Evolutionary conservation across 495 filamentous ascomycete species (phyloP).

Genomic region (Niebla homalea): DNA sequence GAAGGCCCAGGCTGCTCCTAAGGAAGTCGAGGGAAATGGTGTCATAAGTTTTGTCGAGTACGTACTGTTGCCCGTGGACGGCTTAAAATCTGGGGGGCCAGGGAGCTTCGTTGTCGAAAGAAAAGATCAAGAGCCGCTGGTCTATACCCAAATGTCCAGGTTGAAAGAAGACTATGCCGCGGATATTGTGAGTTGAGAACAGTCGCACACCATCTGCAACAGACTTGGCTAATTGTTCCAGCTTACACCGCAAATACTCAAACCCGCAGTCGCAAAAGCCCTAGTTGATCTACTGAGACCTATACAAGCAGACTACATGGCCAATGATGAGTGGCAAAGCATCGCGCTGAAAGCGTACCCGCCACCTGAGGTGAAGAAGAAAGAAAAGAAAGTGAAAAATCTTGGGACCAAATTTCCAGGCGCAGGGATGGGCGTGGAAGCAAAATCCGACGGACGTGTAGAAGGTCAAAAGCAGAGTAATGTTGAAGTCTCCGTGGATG

Average conservation of each 20-base stretch:
- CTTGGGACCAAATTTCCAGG: slow-evolving; percentile 58
- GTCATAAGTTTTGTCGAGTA: slow-evolving; percentile 71
- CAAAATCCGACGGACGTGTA: slow-evolving; percentile 12
- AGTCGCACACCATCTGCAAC: background rate
- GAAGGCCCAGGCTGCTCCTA: slow-evolving; percentile 66
- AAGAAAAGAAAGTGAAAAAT: slow-evolving; percentile 55
- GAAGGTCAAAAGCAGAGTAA: slow-evolving; percentile 8
- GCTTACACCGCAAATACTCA: slow-evolving; percentile 76
- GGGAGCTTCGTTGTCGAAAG: slow-evolving; percentile 44
- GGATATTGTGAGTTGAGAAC: slow-evolving; percentile 52
- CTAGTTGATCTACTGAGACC: slow-evolving; percentile 61
- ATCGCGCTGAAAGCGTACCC: slow-evolving; percentile 76
- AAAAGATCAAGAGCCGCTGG: slow-evolving; percentile 56
- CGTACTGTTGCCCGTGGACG: slow-evolving; percentile 61
- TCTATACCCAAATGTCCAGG: slow-evolving; percentile 58
- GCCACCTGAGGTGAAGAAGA: slow-evolving; percentile 46
- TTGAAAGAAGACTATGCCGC: slow-evolving; percentile 66
- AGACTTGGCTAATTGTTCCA: slow-evolving; percentile 19
- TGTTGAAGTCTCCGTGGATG: background rate
- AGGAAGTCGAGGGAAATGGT: slow-evolving; percentile 72
- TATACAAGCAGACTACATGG: slow-evolving; percentile 58
- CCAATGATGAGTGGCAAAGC: slow-evolving; percentile 66
- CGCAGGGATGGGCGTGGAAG: slow-evolving; percentile 5
- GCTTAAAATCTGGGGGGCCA: slow-evolving; percentile 33
- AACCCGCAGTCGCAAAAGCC: slow-evolving; percentile 56